Evolutionary conservation across 768 basidiomycete genomes (phyloP), one percentile per base, ranked within the genome.

Genomic region (Chalciporus sphaerocephalus): DNA sequence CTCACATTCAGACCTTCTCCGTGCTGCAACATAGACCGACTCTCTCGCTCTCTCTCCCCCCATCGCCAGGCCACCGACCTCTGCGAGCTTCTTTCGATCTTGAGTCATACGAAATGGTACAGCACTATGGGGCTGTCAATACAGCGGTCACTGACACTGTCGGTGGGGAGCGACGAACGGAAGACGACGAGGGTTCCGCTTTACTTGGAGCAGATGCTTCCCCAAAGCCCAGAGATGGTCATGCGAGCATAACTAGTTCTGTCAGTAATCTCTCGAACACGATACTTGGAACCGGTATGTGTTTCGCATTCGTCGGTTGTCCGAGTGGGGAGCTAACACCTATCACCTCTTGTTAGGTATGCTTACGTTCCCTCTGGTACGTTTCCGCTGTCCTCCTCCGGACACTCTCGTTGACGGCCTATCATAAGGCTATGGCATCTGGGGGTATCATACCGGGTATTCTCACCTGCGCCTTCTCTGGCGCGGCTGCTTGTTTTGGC

Each of bases 391-490:
- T 40, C 6, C 20, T 40, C 36, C 10, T 8, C 35, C n/a, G 7
- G 6, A 4, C 10, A 18, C 16, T 9, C 30, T 52, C 21, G 51
- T n/a, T 18, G 8, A n/a, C 37, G 8, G 16, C 22, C 33, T 16
- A 4, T 8, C 9, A 40, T 18, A 56, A 92, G 89, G 91, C 91
- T 16, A 82, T 97, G 76, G 90, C 94, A 4, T 87, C 92, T 5
- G 82, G 84, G 42, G 95, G 95, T 3, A 65, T 97, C 37, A 76
- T 97, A 45, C 94, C 93, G 5, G 95, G 95, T 8, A 80, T 95
- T 43, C 52, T 96, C 15, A 94, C 92, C 20, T 96, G 95, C 56
- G 53, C 84, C 10, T 79, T 92, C 52, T 95, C 87, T 15, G 95
- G 87, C 5, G 55, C 61, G 4, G 79, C 88, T 6, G 85, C 83